Evolutionary conservation across 2,329 filamentous ascomycete genomes (phyloP).

Genomic region (Fusarium sp.): DNA sequence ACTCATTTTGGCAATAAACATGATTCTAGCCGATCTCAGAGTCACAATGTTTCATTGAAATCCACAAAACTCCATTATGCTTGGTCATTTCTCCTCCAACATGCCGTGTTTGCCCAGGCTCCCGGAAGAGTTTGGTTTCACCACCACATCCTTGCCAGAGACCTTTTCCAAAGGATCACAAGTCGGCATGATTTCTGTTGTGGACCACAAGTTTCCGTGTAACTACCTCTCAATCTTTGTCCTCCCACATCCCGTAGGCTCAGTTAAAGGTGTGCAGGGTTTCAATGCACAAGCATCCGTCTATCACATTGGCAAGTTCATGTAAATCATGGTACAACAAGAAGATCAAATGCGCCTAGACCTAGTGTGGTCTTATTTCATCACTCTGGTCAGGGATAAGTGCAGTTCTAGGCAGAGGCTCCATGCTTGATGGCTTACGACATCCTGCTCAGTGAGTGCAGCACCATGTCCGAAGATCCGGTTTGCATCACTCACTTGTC

Average conservation of each 20-base stretch:
- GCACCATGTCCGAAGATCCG: constrained; percentile 14
- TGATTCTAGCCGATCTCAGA: constrained; percentile 1
- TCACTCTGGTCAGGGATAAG: constrained; percentile 9
- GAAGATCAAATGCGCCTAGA: constrained; percentile 16
- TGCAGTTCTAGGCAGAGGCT: background rate
- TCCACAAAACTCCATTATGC: constrained; percentile 8
- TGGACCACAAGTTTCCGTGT: background rate
- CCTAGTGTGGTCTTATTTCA: constrained; percentile 18
- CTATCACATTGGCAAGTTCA: constrained; percentile 9
- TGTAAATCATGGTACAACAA: constrained; percentile 3
- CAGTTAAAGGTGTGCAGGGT: constrained; percentile 3
- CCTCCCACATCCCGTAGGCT: background rate
- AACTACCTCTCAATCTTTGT: background rate
- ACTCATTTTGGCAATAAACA: background rate
- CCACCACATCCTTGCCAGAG: constrained; percentile 12
- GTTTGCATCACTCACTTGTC: constrained; percentile 16
- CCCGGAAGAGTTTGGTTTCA: constrained; percentile 23
- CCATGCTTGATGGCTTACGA: constrained; percentile 12
- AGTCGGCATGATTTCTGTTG: background rate
- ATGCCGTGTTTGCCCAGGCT: constrained; percentile 4
- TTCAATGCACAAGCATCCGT: constrained; percentile 8
- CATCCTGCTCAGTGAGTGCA: constrained; percentile 13
- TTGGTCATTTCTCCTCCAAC: background rate
- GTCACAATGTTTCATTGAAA: constrained; percentile 17
- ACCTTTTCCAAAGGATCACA: constrained; percentile 1